Evolutionary conservation across 257 asterid species (phyloP), one percentile per base, ranked within the genome.

Genomic region (Solanum tarapatanum): DNA sequence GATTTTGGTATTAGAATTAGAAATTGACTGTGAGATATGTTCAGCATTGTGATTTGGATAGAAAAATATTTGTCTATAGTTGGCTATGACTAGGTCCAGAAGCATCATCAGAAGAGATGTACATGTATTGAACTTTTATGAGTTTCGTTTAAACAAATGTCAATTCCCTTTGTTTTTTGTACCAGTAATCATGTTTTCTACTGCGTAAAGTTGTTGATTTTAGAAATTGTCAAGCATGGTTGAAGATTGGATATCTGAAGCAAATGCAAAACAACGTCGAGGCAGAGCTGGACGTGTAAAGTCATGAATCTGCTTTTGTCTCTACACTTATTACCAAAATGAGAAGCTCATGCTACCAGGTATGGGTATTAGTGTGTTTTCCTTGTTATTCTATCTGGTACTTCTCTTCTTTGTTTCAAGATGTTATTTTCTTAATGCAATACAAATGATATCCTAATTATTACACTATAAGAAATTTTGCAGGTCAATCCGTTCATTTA

Each of bases 241-340:
- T 87, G 98, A 97, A 89, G 99, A 97, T 92, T 95, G 98, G 98
- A 96, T 97, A 89, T 94, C 99, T 85, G 95, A 91, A 94, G 99
- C 98, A 89, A 94, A 97, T 94, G 98, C 97, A 87, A 94, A 95
- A 91, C 99, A 97, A 89, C 94, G 98, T 26, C 93, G 94, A 85
- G 99, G 99, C 87, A 94, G 99, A 93, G 99, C 98, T 88, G 99
- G 99, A 64, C 98, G 98, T 85, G 99, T 97, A 89, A 97, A 94
- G 91, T 96, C 99, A 64, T 98, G 99, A 92, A 91, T 94, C 85
- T 97, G 99, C 94, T 95, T 97, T 92, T 93, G 96, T 92, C 92
- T 95, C 89, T 97, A 95, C 89, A 97, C 99, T 39, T 85, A 83
- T 55, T 90, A 91, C 90, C 91, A 98, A 93, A 94, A 94, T 89